phyloP scores from a whole-genome alignment of 495 filamentous ascomycete species.

The Neurospora sublineolata region DNA sequence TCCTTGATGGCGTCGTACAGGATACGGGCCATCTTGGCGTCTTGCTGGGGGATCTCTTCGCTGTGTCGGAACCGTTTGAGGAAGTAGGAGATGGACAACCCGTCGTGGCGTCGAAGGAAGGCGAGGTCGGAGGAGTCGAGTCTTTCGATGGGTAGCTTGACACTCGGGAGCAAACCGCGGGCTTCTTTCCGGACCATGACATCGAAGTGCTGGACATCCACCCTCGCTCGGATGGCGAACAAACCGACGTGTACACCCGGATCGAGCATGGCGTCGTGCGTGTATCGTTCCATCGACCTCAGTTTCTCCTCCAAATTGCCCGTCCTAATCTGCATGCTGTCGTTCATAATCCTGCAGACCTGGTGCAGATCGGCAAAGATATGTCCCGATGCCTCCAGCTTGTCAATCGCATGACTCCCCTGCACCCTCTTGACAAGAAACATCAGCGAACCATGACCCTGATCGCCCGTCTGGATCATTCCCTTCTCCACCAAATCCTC shows the following conservation, averaged over 20 bases:
- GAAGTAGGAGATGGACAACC: conserved; percentile 42
- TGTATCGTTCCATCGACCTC: conserved; percentile 49
- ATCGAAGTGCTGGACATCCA: conserved; percentile 56
- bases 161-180: conserved; percentile 56
- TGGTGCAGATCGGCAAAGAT: conserved; percentile 61
- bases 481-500: conserved; percentile 20
- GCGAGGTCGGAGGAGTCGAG: conserved; percentile 49
- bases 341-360: conserved; percentile 53
- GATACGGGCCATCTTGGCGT: conserved; percentile 21
- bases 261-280: conserved; percentile 39
- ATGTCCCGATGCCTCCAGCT: conserved; percentile 61
- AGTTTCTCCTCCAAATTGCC: conserved; percentile 44
- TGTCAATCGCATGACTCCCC: conserved; percentile 39
- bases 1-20: conserved; percentile 26
- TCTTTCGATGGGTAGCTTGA: conserved; percentile 43
- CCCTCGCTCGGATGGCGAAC: conserved; percentile 59
- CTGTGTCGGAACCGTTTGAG: conserved; percentile 34
- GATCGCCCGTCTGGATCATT: conserved; percentile 18
- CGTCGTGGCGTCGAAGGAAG: conserved; percentile 46
- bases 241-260: conserved; percentile 65
- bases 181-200: conserved; percentile 55
- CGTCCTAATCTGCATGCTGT: conserved; percentile 57
- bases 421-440: conserved; percentile 64
- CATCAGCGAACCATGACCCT: conserved; percentile 61
- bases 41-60: conserved; percentile 14